A percentile compares a stretch with the other conserved stretches of the same genome.
These are phyloP conservation scores for Aspergillus bertholletiae DNA, from an alignment of 495 filamentous ascomycete species.

Conservation along the genomic window DNA sequence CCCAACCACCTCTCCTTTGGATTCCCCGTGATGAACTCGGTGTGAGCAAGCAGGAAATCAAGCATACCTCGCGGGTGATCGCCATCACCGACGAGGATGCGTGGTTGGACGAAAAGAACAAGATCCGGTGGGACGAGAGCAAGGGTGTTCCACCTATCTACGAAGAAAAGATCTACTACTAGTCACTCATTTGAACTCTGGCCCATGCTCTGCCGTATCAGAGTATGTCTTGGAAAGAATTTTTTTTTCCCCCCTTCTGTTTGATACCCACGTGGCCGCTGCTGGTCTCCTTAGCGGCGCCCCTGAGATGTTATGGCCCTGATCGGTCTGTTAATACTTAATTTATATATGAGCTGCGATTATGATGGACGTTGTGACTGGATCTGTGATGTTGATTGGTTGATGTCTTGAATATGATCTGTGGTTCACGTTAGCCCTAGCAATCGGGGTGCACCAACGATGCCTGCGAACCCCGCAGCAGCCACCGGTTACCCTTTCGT, in stretches of 20 bases:
- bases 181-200: neutral
- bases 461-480: too few species aligned
- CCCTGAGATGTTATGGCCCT: neutral
- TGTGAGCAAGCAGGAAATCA: conserved; percentile 72
- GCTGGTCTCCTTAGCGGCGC: neutral
- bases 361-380: neutral
- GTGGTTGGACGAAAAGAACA: conserved; percentile 74
- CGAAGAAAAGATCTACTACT: conserved; percentile 57
- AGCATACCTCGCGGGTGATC: conserved; percentile 66
- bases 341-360: neutral
- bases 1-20: conserved; percentile 72
- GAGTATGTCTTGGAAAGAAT: neutral
- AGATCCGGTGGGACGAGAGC: conserved; percentile 71
- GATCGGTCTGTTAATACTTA: neutral
- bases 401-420: neutral
- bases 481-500: too few species aligned
- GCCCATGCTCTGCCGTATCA: neutral
- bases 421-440: too few species aligned
- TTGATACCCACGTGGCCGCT: neutral
- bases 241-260: neutral
- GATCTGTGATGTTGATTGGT: neutral
- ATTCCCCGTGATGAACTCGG: conserved; percentile 75
- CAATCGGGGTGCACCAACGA: too few species aligned
- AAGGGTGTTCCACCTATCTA: conserved; percentile 73
- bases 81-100: conserved; percentile 82